Percentiles rank a stretch among this genome's conserved stretches.
Evolutionary conservation across 2,329 filamentous ascomycete genomes (phyloP).

Genomic region (Macrophomina phaseolina): DNA sequence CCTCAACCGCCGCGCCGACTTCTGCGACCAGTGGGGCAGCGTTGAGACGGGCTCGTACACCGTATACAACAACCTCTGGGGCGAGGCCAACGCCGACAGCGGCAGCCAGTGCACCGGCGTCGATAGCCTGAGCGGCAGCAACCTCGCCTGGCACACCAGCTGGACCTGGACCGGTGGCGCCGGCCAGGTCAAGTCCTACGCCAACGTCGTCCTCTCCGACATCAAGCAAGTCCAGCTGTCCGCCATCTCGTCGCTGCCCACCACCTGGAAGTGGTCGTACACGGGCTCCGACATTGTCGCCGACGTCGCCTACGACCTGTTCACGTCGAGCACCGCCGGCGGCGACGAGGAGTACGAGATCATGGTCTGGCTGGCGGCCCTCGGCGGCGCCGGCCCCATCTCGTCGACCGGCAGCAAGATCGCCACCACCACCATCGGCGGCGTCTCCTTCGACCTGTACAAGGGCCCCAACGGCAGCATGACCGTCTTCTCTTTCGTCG

Average conservation of each 20-base stretch:
- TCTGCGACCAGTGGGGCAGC: constrained; percentile 42
- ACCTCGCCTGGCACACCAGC: constrained; percentile 52
- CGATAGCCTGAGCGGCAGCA: constrained; percentile 44
- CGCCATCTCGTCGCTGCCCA: constrained; percentile 49
- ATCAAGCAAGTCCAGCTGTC: constrained; percentile 41
- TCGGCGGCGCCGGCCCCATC: constrained; percentile 65
- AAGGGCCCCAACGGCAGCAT: constrained; percentile 65
- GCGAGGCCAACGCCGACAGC: constrained; percentile 45
- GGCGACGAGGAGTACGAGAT: constrained; percentile 63
- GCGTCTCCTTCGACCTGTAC: constrained; percentile 63
- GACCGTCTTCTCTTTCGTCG: constrained; percentile 67
- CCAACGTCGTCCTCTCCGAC: constrained; percentile 48
- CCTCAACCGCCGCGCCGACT: constrained; percentile 41
- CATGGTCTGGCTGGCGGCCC: constrained; percentile 69
- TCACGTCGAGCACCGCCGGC: constrained; percentile 58
- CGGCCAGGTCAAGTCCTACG: constrained; percentile 50
- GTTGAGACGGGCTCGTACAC: constrained; percentile 38
- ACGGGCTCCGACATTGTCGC: constrained; percentile 56
- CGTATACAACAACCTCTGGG: constrained; percentile 54
- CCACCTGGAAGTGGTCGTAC: constrained; percentile 58
- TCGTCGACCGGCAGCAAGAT: constrained; percentile 61
- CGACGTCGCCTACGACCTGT: constrained; percentile 68
- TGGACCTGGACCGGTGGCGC: constrained; percentile 50
- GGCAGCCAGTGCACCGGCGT: constrained; percentile 55
- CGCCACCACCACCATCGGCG: constrained; percentile 60